Conservation (phyloP, 2,329 filamentous ascomycete species). For the Paradendryphiella salina region DNA sequence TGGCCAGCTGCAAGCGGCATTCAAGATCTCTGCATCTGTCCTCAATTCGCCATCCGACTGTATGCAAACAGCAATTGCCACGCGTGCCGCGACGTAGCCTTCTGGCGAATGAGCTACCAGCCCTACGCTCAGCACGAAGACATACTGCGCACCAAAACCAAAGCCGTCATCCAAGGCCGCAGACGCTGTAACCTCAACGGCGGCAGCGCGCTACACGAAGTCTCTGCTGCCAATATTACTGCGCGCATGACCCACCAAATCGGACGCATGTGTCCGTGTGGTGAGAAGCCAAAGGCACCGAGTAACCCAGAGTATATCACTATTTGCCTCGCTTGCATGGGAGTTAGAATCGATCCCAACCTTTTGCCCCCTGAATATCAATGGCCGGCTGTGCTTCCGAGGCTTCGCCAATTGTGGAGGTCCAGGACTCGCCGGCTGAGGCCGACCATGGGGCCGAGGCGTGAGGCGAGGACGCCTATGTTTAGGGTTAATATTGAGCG, state of each 20-base stretch:
- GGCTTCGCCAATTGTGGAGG: neutral
- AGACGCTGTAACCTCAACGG: neutral
- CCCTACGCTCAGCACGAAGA: neutral
- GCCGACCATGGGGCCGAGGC: neutral
- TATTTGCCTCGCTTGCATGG: neutral
- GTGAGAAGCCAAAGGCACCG: neutral
- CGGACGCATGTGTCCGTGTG: constrained; percentile 1
- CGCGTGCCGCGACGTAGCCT: neutral
- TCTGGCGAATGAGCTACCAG: rapidly evolving
- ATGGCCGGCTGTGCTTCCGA: neutral
- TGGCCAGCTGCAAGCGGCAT: neutral
- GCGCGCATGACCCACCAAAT: neutral
- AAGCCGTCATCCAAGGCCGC: neutral
- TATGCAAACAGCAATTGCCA: neutral
- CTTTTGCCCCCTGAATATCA: neutral
- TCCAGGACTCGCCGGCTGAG: neutral
- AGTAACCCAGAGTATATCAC: constrained; percentile 1
- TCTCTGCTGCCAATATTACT: neutral
- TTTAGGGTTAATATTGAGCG: constrained; percentile 1
- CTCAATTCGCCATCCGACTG: neutral
- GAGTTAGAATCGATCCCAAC: neutral
- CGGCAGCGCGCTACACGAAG: neutral
- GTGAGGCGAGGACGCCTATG: neutral
- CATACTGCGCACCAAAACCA: neutral
- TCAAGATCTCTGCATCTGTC: constrained; percentile 1